These are phyloP conservation scores for Geranium rotundifolium DNA, from an alignment of 345 rosid species.

Conservation along the genomic window DNA sequence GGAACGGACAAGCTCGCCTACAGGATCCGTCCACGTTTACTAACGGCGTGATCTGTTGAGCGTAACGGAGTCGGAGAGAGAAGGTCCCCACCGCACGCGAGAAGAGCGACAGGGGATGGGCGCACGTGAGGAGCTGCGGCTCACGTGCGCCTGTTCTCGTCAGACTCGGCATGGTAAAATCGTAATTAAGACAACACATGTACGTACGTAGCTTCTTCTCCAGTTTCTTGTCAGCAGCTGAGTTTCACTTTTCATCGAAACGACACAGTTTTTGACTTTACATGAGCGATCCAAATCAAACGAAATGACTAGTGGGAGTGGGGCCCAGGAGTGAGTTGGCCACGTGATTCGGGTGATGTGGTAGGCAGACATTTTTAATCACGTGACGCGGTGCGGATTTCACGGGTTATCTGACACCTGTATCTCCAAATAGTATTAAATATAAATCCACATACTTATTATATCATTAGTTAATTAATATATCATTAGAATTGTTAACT, in stretches of 20 bases:
- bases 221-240: too few relatives aligned
- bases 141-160: neutral
- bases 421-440: neutral
- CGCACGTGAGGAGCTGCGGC: neutral
- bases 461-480: too few relatives aligned
- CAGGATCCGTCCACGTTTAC: too few relatives aligned
- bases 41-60: neutral
- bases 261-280: too few relatives aligned
- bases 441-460: neutral
- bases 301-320: neutral
- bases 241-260: too few relatives aligned
- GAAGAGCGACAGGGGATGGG: neutral
- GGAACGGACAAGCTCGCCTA: too few relatives aligned
- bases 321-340: slow-evolving; percentile 54
- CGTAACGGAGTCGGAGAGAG: neutral
- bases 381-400: slow-evolving; percentile 36
- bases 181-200: neutral
- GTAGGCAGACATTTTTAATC: slow-evolving; percentile 33
- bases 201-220: neutral
- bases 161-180: neutral
- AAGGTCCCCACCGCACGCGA: neutral
- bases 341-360: slow-evolving; percentile 45
- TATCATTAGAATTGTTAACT: slow-evolving; percentile 47
- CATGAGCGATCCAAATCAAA: too few relatives aligned
- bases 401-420: slow-evolving; percentile 25